These are phyloP conservation scores for Asparagopsis taxiformis DNA, from an alignment of 31 red algal genomes.

Conservation along the genomic window DNA sequence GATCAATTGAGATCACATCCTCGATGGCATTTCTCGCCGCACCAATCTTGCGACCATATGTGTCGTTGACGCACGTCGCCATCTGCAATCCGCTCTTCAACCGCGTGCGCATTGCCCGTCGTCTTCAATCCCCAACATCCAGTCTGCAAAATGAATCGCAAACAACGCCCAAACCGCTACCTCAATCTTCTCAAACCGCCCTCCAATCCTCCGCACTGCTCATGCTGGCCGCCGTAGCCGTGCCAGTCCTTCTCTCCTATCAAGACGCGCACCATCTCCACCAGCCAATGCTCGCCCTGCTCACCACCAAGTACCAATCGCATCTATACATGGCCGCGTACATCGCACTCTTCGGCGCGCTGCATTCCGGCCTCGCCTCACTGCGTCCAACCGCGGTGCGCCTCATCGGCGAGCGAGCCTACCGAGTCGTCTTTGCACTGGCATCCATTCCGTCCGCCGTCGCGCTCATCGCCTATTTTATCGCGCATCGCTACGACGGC, in stretches of 20 bases:
- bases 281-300: background rate
- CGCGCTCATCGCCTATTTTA: conserved; percentile 78
- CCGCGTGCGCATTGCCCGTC: too few relatives aligned
- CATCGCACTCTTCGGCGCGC: conserved; percentile 57
- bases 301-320: conserved; percentile 55
- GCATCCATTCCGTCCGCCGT: conserved; percentile 77
- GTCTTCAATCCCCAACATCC: too few relatives aligned
- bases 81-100: too few relatives aligned
- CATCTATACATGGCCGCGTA: conserved; percentile 71
- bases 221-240: conserved; percentile 12
- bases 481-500: conserved; percentile 94
- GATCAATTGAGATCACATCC: too few relatives aligned
- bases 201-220: conserved; percentile 4
- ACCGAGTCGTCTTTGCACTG: conserved; percentile 86
- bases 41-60: too few relatives aligned
- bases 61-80: too few relatives aligned
- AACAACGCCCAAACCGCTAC: too few relatives aligned
- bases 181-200: conserved; percentile 7
- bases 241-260: conserved; percentile 18
- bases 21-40: too few relatives aligned
- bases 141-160: too few relatives aligned
- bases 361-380: conserved; percentile 89
- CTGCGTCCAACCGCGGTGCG: conserved; percentile 45
- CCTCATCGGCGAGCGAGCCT: conserved; percentile 80
- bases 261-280: background rate